Conservation (phyloP, 2,329 filamentous ascomycete species). For the Chalara sp. region DNA sequence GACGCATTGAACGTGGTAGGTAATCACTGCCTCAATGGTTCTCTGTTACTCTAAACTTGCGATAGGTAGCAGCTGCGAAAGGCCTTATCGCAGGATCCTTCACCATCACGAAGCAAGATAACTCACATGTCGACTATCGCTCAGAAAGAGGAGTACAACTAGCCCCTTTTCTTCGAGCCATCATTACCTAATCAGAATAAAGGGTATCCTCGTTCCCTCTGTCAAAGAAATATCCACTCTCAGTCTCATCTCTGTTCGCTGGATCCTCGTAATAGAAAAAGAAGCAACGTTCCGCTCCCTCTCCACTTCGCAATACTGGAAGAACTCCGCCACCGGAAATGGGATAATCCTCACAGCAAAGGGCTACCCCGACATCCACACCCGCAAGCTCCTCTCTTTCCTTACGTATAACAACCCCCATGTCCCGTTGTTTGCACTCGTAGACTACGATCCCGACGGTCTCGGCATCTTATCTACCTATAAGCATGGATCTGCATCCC, state of each 20-base stretch:
- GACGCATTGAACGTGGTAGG: constrained; percentile 64
- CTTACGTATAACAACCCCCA: constrained; percentile 40
- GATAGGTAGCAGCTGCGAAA: constrained; percentile 67
- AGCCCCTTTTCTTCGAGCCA: constrained; percentile 14
- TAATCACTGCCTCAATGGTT: background rate
- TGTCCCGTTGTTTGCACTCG: constrained; percentile 54
- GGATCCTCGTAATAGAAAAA: constrained; percentile 74
- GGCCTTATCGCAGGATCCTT: constrained; percentile 60
- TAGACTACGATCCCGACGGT: constrained; percentile 74
- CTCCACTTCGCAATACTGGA: constrained; percentile 49
- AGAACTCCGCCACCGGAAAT: constrained; percentile 37
- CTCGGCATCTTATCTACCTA: constrained; percentile 69
- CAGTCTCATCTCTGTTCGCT: constrained; percentile 43
- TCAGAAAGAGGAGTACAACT: constrained; percentile 36
- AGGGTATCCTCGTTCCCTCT: constrained; percentile 53
- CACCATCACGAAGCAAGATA: constrained; percentile 37
- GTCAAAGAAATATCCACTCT: constrained; percentile 41
- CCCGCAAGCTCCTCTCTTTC: constrained; percentile 54
- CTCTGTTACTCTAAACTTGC: background rate
- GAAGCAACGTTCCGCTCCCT: constrained; percentile 75
- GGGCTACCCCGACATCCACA: constrained; percentile 73
- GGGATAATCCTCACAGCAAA: constrained; percentile 71
- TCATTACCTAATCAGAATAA: too few relatives aligned
- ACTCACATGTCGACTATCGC: constrained; percentile 32
- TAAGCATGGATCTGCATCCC: constrained; percentile 57